Conservation (phyloP, 768 basidiomycete genomes). For the Lactifluus pinguis region DNA sequence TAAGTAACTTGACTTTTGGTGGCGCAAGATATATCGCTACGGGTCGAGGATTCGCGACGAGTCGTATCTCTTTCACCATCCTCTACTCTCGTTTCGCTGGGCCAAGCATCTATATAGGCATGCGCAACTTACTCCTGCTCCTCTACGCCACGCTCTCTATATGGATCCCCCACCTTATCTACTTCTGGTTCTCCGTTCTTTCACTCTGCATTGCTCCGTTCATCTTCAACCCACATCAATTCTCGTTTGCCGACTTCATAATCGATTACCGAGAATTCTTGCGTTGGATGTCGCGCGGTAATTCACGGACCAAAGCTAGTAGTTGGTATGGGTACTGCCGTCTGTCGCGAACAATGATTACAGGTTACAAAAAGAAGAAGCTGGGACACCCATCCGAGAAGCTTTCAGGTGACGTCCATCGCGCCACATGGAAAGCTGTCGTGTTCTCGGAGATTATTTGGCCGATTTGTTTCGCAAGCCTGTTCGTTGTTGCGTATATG, state of each 20-base stretch:
- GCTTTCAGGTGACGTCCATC: conserved; percentile 86
- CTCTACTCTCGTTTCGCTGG: conserved; percentile 98
- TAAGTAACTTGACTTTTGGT: conserved; percentile 95
- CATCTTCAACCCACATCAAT: conserved; percentile 99
- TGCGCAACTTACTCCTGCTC: conserved; percentile 84
- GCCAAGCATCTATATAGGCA: conserved; percentile 98
- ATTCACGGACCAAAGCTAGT: conserved; percentile 92
- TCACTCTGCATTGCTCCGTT: conserved; percentile 96
- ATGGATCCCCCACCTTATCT: conserved; percentile 92
- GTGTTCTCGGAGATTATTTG: conserved; percentile 76
- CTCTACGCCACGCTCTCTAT: conserved; percentile 87
- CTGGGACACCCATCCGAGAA: conserved; percentile 98
- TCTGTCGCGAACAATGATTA: conserved; percentile 92
- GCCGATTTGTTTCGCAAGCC: conserved; percentile 63
- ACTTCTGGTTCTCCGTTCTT: conserved; percentile 97
- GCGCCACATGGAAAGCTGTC: conserved; percentile 80
- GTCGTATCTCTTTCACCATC: conserved; percentile 90
- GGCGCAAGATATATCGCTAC: conserved; percentile 99
- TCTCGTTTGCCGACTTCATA: conserved; percentile 93
- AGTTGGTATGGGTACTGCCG: conserved; percentile 99
- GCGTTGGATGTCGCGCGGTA: conserved; percentile 99
- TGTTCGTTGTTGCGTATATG: conserved; percentile 84
- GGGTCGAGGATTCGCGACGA: conserved; percentile 97
- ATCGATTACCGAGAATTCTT: conserved; percentile 98
- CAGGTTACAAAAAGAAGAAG: conserved; percentile 99